A percentile compares a stretch with the other conserved stretches of the same genome.
Conservation (phyloP, 2,329 filamentous ascomycete genomes). For the Paracoccidioides lutzii region DNA sequence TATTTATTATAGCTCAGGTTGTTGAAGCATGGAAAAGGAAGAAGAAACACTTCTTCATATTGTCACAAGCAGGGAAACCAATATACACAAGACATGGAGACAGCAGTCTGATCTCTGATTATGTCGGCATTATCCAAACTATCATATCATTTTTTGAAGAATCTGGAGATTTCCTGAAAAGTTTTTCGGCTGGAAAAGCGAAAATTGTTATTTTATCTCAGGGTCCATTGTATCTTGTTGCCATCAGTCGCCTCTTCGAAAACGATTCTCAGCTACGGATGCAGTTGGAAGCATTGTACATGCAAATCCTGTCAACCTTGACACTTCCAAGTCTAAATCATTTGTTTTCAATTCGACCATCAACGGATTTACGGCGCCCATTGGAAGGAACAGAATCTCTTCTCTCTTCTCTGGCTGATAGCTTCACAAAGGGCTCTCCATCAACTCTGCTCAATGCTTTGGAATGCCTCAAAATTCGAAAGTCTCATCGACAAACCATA, state of each 20-base stretch:
- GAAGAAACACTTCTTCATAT: slow-evolving; percentile 90
- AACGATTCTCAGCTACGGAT: slow-evolving; percentile 76
- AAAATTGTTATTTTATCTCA: slow-evolving; percentile 77
- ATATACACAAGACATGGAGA: slow-evolving; percentile 95
- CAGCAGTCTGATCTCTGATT: slow-evolving; percentile 76
- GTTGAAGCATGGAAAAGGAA: slow-evolving; percentile 76
- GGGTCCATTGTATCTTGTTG: slow-evolving; percentile 82
- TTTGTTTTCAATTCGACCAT: slow-evolving; percentile 80
- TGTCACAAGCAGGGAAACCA: slow-evolving; percentile 91
- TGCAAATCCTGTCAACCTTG: slow-evolving; percentile 93
- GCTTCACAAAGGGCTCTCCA: slow-evolving; percentile 83
- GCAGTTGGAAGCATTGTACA: slow-evolving; percentile 89
- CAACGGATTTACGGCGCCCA: slow-evolving; percentile 82
- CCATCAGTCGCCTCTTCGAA: slow-evolving; percentile 83
- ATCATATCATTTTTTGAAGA: slow-evolving; percentile 95
- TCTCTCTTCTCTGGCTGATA: slow-evolving; percentile 83
- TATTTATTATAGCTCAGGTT: slow-evolving; percentile 36
- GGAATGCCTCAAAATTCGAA: slow-evolving; percentile 85
- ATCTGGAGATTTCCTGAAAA: slow-evolving; percentile 60
- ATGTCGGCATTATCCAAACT: slow-evolving; percentile 90
- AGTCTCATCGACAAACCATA: slow-evolving; percentile 71
- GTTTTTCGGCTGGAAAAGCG: slow-evolving; percentile 75
- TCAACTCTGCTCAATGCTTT: slow-evolving; percentile 78
- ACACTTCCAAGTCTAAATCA: slow-evolving; percentile 76
- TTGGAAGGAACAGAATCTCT: slow-evolving; percentile 84